Base-by-base conservation (phyloP, 1,139 yeast genomes). In the Diutina pseudorugosa region DNA sequence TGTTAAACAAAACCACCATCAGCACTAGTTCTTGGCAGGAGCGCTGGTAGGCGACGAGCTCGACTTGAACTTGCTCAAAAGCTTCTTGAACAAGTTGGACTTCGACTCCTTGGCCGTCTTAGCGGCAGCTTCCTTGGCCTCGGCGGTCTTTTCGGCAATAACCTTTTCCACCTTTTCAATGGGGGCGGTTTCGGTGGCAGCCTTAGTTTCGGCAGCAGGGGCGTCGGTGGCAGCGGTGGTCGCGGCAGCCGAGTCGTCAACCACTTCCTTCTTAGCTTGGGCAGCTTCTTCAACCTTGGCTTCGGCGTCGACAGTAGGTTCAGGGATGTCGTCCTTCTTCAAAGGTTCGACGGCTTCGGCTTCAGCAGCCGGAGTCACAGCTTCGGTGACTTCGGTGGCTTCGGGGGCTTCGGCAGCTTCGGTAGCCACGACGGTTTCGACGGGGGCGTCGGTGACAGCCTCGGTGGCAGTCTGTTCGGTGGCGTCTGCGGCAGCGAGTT, bases 41-140 rank as follows among this genome's bases (percentile, higher is more conserved):
- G 42, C 19, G 49, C 23, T 18, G 18, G 49, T 18, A 12, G 49
- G n/a, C 19, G 27, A 8, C n/a, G 41, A 53, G 48, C 73, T 64
- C 65, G 73, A 72, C 71, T 75, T 79, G 62, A 79, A 69, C 64
- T 73, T 76, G 58, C 67, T 63, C 57, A 75, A 61, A 54, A 76
- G 65, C 65, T 71, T 78, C 72, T 76, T 78, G 68, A 76, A 71
- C 63, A 76, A 67, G 57, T 73, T 72, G 61, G 71, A 71, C 75
- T 76, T 77, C 70, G 75, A 71, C 53, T 36, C 53, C 51, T 54
- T 52, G 25, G 25, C 52, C 16, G 23, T 48, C 54, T 51, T 43
- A n/a, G 21, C 49, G 40, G 49, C 49, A 25, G 49, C 49, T 54
- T 63, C 65, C 51, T 66, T 67, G 49, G 66, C 68, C 25, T 65